Percentiles rank a stretch among this genome's conserved stretches.
Conservation (phyloP, 805 yeast genomes). For the Limtongia smithiae region DNA sequence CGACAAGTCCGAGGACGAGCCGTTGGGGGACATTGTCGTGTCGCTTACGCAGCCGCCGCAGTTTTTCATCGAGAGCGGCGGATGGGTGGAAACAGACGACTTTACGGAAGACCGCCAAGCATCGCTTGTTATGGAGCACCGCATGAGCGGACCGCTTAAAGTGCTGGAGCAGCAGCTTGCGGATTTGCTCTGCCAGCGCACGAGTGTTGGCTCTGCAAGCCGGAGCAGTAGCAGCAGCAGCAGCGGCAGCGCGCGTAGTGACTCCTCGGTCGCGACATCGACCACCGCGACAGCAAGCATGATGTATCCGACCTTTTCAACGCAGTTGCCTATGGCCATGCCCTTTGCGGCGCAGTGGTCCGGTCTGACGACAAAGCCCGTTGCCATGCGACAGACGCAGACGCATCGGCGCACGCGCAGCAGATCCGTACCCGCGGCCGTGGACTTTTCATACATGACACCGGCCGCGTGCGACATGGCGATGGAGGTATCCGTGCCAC, state of each 20-base stretch:
- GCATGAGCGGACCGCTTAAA: constrained; percentile 17
- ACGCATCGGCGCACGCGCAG: constrained; percentile 25
- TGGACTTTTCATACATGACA: constrained; percentile 19
- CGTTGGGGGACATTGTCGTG: constrained; percentile 24
- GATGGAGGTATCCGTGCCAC: background rate
- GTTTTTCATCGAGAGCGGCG: constrained; percentile 24
- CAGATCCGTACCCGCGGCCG: constrained; percentile 24
- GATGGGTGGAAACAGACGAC: constrained; percentile 28
- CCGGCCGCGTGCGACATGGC: background rate
- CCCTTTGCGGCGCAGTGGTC: too few relatives aligned
- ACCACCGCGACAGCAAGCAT: constrained; percentile 9
- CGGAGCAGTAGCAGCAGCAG: constrained; percentile 15
- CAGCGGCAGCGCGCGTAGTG: too few relatives aligned
- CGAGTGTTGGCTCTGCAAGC: background rate
- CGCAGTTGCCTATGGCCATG: constrained; percentile 10
- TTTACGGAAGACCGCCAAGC: constrained; percentile 28
- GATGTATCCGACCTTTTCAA: constrained; percentile 22
- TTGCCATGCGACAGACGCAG: background rate
- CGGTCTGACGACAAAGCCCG: too few relatives aligned
- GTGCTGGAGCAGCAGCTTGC: constrained; percentile 22
- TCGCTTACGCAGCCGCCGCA: constrained; percentile 14
- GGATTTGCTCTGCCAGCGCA: constrained; percentile 15
- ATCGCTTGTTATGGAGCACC: constrained; percentile 20
- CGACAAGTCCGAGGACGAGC: background rate
- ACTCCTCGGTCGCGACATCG: constrained; percentile 6